Base-by-base conservation (phyloP, 2,329 filamentous ascomycete species). In the Cladosporium sp. region DNA sequence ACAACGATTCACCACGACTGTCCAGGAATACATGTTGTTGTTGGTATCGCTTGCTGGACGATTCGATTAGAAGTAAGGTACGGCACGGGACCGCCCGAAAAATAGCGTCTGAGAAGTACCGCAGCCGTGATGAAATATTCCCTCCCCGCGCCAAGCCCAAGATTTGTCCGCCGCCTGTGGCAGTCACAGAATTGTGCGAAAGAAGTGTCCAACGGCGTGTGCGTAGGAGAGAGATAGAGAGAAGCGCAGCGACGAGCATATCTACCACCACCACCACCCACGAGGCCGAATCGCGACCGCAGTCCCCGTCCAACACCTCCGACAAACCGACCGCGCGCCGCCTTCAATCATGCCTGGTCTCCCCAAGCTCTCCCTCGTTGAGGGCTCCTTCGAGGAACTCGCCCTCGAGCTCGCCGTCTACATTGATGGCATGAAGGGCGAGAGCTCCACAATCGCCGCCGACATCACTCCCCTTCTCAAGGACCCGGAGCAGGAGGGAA, bases 341-440 rank as follows among this genome's bases (percentile, higher is more conserved):
- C 12, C 37, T 20, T 7, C 27, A 41, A 44, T 22, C 61, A 84
- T 84, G 81, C 78, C 80, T 57, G 79, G 74, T 62, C 75, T 80
- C 56, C 75, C 79, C 53, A 84, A 77, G 60, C 83, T 81, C 65
- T 78, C 84, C 62, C 75, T 85, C 62, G 83, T 99, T 72, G 93
- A 99, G 78, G 93, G 93, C 71, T 82, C 83, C 65, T 96, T 96
- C 72, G 84, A 90, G 70, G 93, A 97, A 76, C 85, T 96, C 68
- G 85, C 88, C 65, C 85, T 88, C 72, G 93, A 99, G 77, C 88
- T 99, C 78, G 90, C 92, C 71, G 87, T 91, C 65, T 96, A 95
- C 75, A 79, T 99, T 70, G 89, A 95, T 72, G 78, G 84, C 62
- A 82, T 91, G 69, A 86, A 88, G 65, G 72, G 74, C 62, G 78